Conservation (phyloP, 1,284 basidiomycete genomes). For the Sphaerobolus stellatus region DNA sequence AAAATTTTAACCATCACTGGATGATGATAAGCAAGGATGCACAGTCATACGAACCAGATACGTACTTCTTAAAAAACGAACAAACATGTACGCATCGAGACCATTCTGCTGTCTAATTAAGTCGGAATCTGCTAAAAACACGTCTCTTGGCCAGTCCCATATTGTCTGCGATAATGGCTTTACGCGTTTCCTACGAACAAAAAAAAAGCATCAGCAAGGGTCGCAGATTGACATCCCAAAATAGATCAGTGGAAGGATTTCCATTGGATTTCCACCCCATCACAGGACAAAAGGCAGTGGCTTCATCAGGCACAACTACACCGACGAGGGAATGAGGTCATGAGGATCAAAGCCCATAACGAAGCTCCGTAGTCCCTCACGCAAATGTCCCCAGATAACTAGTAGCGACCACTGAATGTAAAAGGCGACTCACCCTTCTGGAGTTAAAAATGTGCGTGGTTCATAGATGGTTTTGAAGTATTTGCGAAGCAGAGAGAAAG, state of each 20-base stretch:
- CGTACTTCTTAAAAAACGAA: conserved; percentile 73
- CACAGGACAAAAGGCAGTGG: no score
- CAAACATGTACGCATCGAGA: conserved; percentile 91
- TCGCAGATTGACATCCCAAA: no score
- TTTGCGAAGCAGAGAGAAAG: conserved; percentile 70
- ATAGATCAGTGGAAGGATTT: conserved; percentile 5
- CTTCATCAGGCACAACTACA: no score
- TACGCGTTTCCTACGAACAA: conserved; percentile 53
- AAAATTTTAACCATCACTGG: conserved; percentile 73
- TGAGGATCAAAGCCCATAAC: no score
- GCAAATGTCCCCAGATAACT: neutral
- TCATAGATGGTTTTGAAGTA: conserved; percentile 79
- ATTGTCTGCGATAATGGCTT: conserved; percentile 43
- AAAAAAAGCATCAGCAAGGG: conserved; percentile 1
- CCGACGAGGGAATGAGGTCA: conserved; percentile 1
- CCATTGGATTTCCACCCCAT: no score
- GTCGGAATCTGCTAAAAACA: conserved; percentile 58
- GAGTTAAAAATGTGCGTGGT: conserved; percentile 66
- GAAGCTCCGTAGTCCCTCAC: no score
- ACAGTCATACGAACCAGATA: neutral
- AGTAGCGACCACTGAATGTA: conserved; percentile 2
- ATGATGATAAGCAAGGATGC: conserved; percentile 48
- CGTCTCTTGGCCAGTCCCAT: conserved; percentile 58
- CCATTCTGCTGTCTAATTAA: conserved; percentile 76
- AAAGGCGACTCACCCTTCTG: conserved; percentile 44